Evolutionary conservation across 495 filamentous ascomycete genomes (phyloP).

Genomic region (Penicillium mononematosum): DNA sequence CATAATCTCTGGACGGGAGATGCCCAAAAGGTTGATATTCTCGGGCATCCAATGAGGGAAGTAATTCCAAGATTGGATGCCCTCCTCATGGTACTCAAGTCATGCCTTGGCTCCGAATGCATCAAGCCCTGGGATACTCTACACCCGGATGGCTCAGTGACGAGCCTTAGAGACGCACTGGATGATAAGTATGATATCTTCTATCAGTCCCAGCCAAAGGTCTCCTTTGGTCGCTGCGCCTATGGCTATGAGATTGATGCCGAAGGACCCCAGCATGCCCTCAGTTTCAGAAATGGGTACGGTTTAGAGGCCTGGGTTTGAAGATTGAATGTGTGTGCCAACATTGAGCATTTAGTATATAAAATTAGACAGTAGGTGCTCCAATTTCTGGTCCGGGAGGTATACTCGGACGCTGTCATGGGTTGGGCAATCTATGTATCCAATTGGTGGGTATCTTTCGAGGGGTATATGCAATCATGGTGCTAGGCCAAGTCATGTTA

Average conservation of each 20-base stretch:
- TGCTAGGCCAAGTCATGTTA: too few relatives aligned
- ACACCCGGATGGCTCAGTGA: conserved; percentile 49
- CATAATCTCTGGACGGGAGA: conserved; percentile 51
- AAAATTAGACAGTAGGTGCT: too few relatives aligned
- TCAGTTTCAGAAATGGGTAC: too few relatives aligned
- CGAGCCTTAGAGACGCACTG: conserved; percentile 41
- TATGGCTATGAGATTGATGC: conserved; percentile 57
- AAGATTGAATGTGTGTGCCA: too few relatives aligned
- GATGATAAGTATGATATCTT: conserved; percentile 54
- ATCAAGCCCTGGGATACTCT: conserved; percentile 58
- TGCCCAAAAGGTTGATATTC: not conserved
- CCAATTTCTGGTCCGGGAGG: too few relatives aligned
- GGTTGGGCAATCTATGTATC: too few relatives aligned
- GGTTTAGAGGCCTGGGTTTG: too few relatives aligned
- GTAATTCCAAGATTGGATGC: conserved; percentile 50
- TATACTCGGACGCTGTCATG: too few relatives aligned
- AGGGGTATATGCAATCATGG: too few relatives aligned
- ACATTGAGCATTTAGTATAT: too few relatives aligned
- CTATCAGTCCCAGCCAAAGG: conserved; percentile 50
- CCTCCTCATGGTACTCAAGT: conserved; percentile 62
- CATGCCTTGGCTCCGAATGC: conserved; percentile 57
- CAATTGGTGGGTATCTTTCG: too few relatives aligned
- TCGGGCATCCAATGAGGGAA: too few relatives aligned
- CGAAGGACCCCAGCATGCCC: conserved; percentile 53
- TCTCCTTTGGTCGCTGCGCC: conserved; percentile 60